Base-by-base conservation (phyloP, 2,329 filamentous ascomycete genomes). In the Aureobasidium sp. region DNA sequence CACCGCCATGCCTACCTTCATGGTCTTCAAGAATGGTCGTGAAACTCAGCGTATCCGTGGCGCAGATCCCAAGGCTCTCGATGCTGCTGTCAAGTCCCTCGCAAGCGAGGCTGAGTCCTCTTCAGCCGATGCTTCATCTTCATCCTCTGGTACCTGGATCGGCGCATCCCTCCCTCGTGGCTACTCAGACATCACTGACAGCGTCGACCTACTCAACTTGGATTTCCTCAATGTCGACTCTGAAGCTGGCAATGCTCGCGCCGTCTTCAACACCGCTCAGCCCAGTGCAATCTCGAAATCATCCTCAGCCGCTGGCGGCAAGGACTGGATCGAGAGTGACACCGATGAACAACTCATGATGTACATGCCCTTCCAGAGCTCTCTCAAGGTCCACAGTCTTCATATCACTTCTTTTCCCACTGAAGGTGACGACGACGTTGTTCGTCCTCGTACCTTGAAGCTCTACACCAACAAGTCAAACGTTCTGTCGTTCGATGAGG, bases 341-440 rank as follows among this genome's bases (percentile, higher is more conserved):
- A 95, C 93, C 39, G 94, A 99, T 72, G 92, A 97, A 77, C 94
- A 99, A 79, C 80, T 99, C 65, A 89, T 97, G 83, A 82, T 99
- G 51, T 97, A 87, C 76, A 82, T 95, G 62, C 93, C 94, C 0
- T 96, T 99, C 77, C 88, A 92, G 74, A 85, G 88, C 36, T 90
- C 86, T 52, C 74, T 96, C 67, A 99, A 97, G 80, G 82, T 97
- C 57, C 93, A 97, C 77, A 92, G 91, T 12, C 77, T 84, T 62
- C 80, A 97, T 77, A 85, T 99, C 70, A 97, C 94, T 0, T 97
- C 92, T 4, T 75, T 91, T 41, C 87, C 89, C 5, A 78, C 80
- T 20, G 78, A 79, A 42, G 78, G 82, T 26, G 86, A 87, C 57
- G 86, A 90, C 57, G 79, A 82, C 5, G 88, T 89, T 1, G 88